phyloP scores from a whole-genome alignment of 345 rosid species.

The Eucalyptus sp. region DNA sequence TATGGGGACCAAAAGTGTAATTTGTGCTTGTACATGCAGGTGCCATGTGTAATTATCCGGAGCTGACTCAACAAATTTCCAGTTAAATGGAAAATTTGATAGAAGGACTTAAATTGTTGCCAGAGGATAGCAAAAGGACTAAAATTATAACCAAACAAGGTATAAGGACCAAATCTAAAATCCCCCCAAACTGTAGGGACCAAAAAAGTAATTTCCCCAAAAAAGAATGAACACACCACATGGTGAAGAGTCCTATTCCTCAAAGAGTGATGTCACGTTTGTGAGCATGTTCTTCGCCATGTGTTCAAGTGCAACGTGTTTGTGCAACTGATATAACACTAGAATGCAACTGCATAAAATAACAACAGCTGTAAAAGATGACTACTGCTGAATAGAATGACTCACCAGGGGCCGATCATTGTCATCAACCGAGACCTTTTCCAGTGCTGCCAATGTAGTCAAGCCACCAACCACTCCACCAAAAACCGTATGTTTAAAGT shows the following conservation, averaged over 20 bases:
- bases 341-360: not conserved
- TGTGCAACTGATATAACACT: not conserved
- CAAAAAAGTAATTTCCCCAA: not conserved
- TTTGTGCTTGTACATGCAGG: not conserved
- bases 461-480: slow-evolving; percentile 93
- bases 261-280: not conserved
- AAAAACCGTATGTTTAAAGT: slow-evolving; percentile 91
- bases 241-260: not conserved
- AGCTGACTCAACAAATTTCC: not conserved
- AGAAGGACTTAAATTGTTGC: not conserved
- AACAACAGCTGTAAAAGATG: not conserved
- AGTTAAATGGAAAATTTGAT: not conserved
- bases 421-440: slow-evolving; percentile 81
- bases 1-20: not conserved
- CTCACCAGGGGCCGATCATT: slow-evolving; percentile 77
- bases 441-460: slow-evolving; percentile 76
- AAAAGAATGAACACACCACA: not conserved
- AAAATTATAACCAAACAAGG: not conserved
- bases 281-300: not conserved
- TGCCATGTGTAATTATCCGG: not conserved
- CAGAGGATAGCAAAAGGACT: not conserved
- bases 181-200: not conserved
- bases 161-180: not conserved
- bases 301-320: not conserved
- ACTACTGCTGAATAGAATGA: not conserved